A percentile compares a stretch with the other conserved stretches of the same genome.
Evolutionary conservation across 2,329 filamentous ascomycete species (phyloP).

Genomic region (Calonectria montana): DNA sequence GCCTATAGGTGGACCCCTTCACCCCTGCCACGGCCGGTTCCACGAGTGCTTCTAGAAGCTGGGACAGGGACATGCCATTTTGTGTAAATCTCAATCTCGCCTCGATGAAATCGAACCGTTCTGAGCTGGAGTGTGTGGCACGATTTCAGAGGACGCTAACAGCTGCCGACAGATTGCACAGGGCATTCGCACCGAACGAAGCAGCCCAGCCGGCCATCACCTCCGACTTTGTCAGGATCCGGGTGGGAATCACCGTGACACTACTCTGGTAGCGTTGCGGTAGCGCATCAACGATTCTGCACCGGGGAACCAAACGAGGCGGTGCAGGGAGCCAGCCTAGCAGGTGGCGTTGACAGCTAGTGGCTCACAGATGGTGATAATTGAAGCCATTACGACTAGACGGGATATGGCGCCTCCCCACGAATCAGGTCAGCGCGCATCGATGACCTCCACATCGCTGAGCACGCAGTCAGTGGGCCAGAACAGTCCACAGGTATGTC

Average conservation of each 20-base stretch:
- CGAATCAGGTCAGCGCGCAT: constrained; percentile 15
- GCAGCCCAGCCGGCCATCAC: background rate
- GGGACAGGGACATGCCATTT: constrained; percentile 26
- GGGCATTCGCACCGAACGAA: background rate
- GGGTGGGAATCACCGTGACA: constrained; percentile 15
- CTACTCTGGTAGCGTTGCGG: constrained; percentile 20
- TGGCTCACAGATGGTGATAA: constrained; percentile 15
- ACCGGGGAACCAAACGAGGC: background rate
- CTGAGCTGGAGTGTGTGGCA: constrained; percentile 27
- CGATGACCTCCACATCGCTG: constrained; percentile 2
- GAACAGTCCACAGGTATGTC: constrained; percentile 14
- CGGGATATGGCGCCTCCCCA: background rate
- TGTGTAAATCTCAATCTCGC: constrained; percentile 40
- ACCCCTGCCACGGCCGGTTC: constrained; percentile 35
- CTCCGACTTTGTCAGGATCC: constrained; percentile 11
- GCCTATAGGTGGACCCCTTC: constrained; percentile 23
- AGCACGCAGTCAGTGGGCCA: constrained; percentile 13
- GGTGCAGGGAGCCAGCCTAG: constrained; percentile 1
- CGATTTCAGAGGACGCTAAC: constrained; percentile 26
- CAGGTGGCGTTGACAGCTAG: constrained; percentile 19
- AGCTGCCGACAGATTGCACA: constrained; percentile 26
- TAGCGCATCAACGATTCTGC: constrained; percentile 21
- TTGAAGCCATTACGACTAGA: constrained; percentile 10
- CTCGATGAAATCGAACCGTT: constrained; percentile 25
- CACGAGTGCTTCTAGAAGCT: constrained; percentile 44